Evolutionary conservation across 768 basidiomycete genomes (phyloP), one percentile per base, ranked within the genome.

Genomic region (Tricholoma bakamatsutake): DNA sequence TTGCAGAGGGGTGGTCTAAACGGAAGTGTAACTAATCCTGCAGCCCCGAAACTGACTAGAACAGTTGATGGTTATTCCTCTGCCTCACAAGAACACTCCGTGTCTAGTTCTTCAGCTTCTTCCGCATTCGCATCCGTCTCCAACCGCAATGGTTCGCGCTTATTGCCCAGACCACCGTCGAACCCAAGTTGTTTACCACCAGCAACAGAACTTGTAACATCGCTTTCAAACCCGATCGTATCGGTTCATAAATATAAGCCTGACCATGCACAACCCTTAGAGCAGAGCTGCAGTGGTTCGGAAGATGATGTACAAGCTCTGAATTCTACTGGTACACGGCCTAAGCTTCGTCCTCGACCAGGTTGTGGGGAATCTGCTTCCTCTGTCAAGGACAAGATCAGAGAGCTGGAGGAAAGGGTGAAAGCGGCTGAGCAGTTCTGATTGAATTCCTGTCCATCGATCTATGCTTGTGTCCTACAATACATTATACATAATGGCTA

Each of bases 321-420:
- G 11, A 17, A 7, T 43, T 17, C 24, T 17, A 42, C 48, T 31
- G 24, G 45, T 53, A 40, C 51, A 39, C 47, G 55, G 6, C 30
- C 52, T 30, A 13, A 57, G 15, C 28, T 43, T n/a, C 51, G 9
- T 40, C 35, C 17, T 18, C 34, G 18, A 24, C 21, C n/a, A 7
- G 40, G 39, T 30, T 3, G n/a, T 28, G 39, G 37, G 10, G 58
- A 50, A 37, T 61, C 57, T 5, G 37, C 64, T n/a, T 65, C 61
- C 50, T 71, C 73, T 5, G 75, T 78, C 24, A 76, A 74, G 56
- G 73, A 73, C 43, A 73, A 70, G 58, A 74, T 78, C 40, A 66
- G 67, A 42, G 72, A 74, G 54, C 56, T 77, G 34, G 76, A 74
- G 58, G 66, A 72, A 56, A 68, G 70, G 15, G 67, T 65, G 21